Percentiles rank a stretch among this genome's conserved stretches.
Evolutionary conservation across 2,329 filamentous ascomycete species (phyloP).

Genomic region (Albifimbria verrucaria): DNA sequence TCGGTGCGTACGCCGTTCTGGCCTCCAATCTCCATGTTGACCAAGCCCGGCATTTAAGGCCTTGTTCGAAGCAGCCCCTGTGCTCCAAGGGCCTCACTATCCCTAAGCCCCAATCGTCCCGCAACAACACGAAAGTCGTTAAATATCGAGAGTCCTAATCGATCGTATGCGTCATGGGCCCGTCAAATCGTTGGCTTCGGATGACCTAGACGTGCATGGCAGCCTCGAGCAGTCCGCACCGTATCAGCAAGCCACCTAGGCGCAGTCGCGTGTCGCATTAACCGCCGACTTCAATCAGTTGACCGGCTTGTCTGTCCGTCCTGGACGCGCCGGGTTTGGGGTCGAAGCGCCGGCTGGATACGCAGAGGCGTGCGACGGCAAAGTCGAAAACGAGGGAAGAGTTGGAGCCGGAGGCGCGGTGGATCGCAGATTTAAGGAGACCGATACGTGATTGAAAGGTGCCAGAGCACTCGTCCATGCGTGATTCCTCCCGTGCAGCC

Average conservation of each 20-base stretch:
- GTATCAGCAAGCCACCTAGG: background rate
- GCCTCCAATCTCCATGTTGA: constrained; percentile 54
- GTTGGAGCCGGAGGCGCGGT: background rate
- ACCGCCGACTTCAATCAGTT: too few relatives aligned
- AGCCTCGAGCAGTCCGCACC: background rate
- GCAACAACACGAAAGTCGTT: background rate
- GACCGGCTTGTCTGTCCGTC: too few relatives aligned
- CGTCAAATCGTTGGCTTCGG: background rate
- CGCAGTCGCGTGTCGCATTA: background rate
- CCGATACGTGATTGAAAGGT: background rate
- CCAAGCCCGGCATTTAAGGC: constrained; percentile 46
- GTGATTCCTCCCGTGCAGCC: background rate
- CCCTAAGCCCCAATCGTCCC: background rate
- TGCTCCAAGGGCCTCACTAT: background rate
- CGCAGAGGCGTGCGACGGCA: background rate
- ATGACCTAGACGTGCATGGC: background rate
- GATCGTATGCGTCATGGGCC: background rate
- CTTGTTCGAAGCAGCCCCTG: background rate
- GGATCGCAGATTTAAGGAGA: background rate
- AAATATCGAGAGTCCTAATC: background rate
- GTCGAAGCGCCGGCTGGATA: too few relatives aligned
- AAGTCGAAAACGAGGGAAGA: background rate
- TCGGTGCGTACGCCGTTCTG: constrained; percentile 52
- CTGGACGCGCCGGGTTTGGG: too few relatives aligned
- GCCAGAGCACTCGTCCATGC: background rate